Base-by-base conservation (phyloP, 2,329 filamentous ascomycete genomes). In the Neurospora sp. region DNA sequence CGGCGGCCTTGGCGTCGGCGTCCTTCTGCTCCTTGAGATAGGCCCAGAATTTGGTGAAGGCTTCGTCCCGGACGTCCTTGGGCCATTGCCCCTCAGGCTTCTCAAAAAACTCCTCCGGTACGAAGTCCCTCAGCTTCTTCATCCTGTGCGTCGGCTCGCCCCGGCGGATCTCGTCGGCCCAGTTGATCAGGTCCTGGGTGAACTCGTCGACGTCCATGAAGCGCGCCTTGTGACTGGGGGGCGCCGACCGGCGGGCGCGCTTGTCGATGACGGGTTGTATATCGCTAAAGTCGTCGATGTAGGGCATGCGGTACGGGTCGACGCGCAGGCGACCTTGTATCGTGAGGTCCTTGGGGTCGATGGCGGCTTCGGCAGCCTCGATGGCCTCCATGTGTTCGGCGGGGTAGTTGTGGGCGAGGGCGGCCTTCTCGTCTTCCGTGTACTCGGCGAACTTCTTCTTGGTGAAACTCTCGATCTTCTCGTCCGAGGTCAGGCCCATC, bases 201-300 rank as follows among this genome's bases (percentile, higher is more conserved):
- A 90, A 86, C 77, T 93, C 89, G 73, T 88, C 85, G 70, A 86
- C 80, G 70, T 81, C 84, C 80, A 90, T 89, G 80, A 90, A 86
- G 72, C 86, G 81, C 66, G 89, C 84, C 68, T 84, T 82, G 69
- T 87, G 84, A 74, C 87, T 83, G 76, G 84, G 85, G 76, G 84
- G 84, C 70, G 79, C 81, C 78, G 81, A 79, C 66, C 79, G 81
- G 70, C 81, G 84, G 74, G 81, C 86, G 79, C 83, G 88, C 78
- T 90, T 87, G 82, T 98, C 95, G 72, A 96, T 86, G 67, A 92
- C 84, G 68, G 93, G 92, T 77, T 93, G 88, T 73, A 95, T 86
- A 70, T 86, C 86, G 71, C 91, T 88, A 77, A 97, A 91, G 79
- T 97, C 93, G 78, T 97, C 93, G 69, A 95, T 82, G 79, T 97